phyloP scores from a whole-genome alignment of 23 red algal species.

The Cyanidioschyzon merolae region DNA sequence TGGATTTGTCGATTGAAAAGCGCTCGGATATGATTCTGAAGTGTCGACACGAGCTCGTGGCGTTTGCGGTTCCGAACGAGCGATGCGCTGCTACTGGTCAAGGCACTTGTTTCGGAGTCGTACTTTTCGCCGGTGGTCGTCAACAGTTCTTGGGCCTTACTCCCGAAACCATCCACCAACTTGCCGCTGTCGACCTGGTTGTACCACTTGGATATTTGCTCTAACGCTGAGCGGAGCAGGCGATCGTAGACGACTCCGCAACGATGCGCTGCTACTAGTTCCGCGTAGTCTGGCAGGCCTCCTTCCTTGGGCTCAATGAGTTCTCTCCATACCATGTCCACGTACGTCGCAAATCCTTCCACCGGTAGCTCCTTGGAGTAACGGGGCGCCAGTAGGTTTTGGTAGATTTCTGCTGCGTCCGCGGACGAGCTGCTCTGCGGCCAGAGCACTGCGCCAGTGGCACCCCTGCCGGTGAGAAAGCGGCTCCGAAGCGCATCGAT shows the following conservation, averaged over 20 bases:
- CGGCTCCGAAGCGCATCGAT: constrained; percentile 35
- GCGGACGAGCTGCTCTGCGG: background rate
- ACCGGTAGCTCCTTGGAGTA: constrained; percentile 57
- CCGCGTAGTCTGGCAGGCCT: constrained; percentile 41
- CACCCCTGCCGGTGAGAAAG: constrained; percentile 25
- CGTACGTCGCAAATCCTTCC: constrained; percentile 69
- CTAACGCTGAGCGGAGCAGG: constrained; percentile 34
- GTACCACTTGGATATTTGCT: constrained; percentile 55
- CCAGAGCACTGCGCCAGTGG: background rate
- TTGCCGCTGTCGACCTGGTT: constrained; percentile 66
- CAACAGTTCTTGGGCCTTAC: constrained; percentile 50
- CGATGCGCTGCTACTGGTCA: constrained; percentile 35
- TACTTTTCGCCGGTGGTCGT: constrained; percentile 46
- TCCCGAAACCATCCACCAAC: constrained; percentile 42
- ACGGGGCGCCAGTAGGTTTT: constrained; percentile 32
- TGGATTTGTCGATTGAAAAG: constrained; percentile 91
- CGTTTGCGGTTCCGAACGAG: constrained; percentile 58
- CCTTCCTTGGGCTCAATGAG: constrained; percentile 38
- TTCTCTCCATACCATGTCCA: constrained; percentile 71
- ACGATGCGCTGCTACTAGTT: constrained; percentile 69
- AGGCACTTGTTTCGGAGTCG: constrained; percentile 50
- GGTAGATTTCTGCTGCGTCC: constrained; percentile 17
- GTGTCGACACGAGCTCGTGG: constrained; percentile 36
- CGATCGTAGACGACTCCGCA: constrained; percentile 66
- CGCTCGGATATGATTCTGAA: constrained; percentile 52